Base-by-base conservation (phyloP, 345 rosid species). In the Nephelium lappaceum region DNA sequence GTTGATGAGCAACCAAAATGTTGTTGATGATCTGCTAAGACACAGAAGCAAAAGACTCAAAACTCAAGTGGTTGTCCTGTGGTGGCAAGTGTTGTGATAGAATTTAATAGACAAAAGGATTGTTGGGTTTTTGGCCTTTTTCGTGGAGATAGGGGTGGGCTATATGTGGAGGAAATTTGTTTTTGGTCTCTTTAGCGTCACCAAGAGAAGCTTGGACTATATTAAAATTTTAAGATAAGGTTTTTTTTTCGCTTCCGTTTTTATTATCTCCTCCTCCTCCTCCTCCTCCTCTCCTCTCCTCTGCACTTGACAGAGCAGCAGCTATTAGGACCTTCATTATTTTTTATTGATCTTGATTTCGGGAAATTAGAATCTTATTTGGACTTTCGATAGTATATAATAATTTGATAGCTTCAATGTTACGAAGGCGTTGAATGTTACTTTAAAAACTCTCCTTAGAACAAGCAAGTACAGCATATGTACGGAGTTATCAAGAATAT, bases 91-190 rank as follows among this genome's bases (percentile, higher is more conserved):
- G 15, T 53, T 36, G 58, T 27, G 41, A 58, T 45, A 53, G 74
- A 41, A 23, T 51, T 72, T 63, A 76, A 67, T 25, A 70, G 71
- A 11, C 62, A 57, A 58, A 70, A 75, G 62, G 76, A 55, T 51
- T 42, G 62, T 83, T 87, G 93, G 90, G 93, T 84, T 88, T 90
- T 83, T 87, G 93, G 89, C 94, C 82, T 88, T 90, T 93, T 80
- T 89, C 74, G 16, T 81, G 77, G 66, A 86, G 95, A 93, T 92
- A 93, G 97, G 98, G 98, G 91, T 89, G 82, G 21, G 62, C 67
- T 79, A 75, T 83, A 94, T 79, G 97, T 87, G 98, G 97, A 67
- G 84, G 87, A 87, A 82, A 90, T 47, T 86, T 49, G 79, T 49
- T 67, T 74, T 73, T 82, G 72, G 85, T 80, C 90, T 79, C 83